A percentile compares a stretch with the other conserved stretches of the same genome.
Conservation (phyloP, 257 asterid genomes). For the Handroanthus guayacan region DNA sequence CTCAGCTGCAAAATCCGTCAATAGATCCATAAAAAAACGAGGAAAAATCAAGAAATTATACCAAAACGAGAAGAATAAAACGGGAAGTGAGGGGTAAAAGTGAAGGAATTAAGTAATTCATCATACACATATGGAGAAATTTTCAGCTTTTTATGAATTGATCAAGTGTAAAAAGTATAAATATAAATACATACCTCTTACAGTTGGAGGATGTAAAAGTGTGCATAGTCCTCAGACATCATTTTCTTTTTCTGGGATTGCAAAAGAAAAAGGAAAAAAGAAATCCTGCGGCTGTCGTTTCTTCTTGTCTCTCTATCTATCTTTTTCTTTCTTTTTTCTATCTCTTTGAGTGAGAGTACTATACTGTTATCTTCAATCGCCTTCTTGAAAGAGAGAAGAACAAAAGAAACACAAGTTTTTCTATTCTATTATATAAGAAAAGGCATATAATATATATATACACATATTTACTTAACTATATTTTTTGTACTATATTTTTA, state of each 20-base stretch:
- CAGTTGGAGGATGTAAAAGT: conserved; percentile 60
- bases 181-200: conserved; percentile 48
- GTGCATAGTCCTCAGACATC: conserved; percentile 61
- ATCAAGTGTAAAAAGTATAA: background rate
- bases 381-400: conserved; percentile 50
- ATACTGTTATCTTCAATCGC: conserved; percentile 54
- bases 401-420: background rate
- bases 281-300: conserved; percentile 50
- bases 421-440: conserved; percentile 6
- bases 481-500: background rate
- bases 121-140: background rate
- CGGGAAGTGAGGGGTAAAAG: conserved; percentile 43
- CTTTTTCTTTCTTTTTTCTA: conserved; percentile 40
- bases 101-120: conserved; percentile 29
- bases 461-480: conserved; percentile 37
- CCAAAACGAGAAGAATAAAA: conserved; percentile 32
- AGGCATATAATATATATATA: conserved; percentile 26
- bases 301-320: conserved; percentile 39
- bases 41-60: conserved; percentile 1
- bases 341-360: conserved; percentile 19
- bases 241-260: conserved; percentile 63
- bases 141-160: background rate
- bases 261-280: conserved; percentile 25
- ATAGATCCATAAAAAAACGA: conserved; percentile 17
- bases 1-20: conserved; percentile 13